phyloP scores from a whole-genome alignment of 164 flowering plant genomes.

The Chloranthus sessilifolius region DNA sequence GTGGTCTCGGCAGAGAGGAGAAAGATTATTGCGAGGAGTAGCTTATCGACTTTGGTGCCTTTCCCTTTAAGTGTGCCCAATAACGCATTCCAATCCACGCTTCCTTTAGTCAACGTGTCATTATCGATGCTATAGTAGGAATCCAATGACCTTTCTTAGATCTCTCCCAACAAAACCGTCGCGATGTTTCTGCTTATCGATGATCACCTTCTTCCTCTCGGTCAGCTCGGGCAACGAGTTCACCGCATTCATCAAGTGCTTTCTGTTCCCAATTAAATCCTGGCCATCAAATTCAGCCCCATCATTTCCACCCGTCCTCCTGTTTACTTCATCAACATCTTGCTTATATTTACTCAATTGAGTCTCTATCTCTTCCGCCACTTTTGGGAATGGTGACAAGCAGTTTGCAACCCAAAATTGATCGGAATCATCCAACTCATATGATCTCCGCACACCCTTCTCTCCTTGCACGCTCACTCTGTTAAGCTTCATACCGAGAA shows the following conservation, averaged over 20 bases:
- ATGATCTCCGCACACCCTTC: slow-evolving; percentile 75
- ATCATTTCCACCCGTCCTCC: slow-evolving; percentile 66
- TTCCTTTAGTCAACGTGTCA: slow-evolving; percentile 82
- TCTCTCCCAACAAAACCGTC: slow-evolving; percentile 79
- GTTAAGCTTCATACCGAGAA: slow-evolving; percentile 85
- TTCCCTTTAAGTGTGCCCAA: slow-evolving; percentile 72
- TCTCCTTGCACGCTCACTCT: slow-evolving; percentile 77
- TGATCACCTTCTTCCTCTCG: slow-evolving; percentile 85
- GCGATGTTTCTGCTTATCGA: slow-evolving; percentile 94
- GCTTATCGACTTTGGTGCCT: slow-evolving; percentile 78
- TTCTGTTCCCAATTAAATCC: slow-evolving; percentile 92
- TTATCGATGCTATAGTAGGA: slow-evolving; percentile 78
- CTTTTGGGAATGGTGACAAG: slow-evolving; percentile 80
- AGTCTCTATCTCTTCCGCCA: slow-evolving; percentile 90
- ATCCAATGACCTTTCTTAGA: slow-evolving; percentile 88
- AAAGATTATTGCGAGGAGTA: slow-evolving; percentile 80
- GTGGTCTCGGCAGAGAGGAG: slow-evolving; percentile 70
- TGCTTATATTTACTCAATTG: slow-evolving; percentile 89
- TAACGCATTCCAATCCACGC: slow-evolving; percentile 72
- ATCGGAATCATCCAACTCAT: slow-evolving; percentile 70
- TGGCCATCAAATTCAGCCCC: slow-evolving; percentile 85
- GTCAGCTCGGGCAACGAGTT: slow-evolving; percentile 95
- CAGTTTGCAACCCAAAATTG: slow-evolving; percentile 89
- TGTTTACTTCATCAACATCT: slow-evolving; percentile 95
- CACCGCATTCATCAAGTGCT: slow-evolving; percentile 96